These are phyloP conservation scores for Thermomucor indicae-seudaticae DNA, from an alignment of 371 early-diverging fungal species.

Conservation along the genomic window DNA sequence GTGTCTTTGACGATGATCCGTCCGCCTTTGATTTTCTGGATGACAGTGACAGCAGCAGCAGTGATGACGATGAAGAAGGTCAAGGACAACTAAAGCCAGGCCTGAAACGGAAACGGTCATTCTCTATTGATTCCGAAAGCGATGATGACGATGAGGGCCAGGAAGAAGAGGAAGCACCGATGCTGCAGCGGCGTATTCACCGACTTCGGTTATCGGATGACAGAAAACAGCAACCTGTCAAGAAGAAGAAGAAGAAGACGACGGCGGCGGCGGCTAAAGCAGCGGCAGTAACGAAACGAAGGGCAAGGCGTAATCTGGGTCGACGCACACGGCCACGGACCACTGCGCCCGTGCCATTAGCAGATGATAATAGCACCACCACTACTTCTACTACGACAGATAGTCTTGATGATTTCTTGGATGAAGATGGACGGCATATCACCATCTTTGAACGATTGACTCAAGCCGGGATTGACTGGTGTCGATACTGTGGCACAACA, in stretches of 20 bases:
- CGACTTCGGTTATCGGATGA: background rate
- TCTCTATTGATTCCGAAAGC: too few species aligned
- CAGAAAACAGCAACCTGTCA: background rate
- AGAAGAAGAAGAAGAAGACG: background rate
- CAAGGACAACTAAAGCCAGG: too few species aligned
- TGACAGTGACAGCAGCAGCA: background rate
- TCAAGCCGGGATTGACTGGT: slow-evolving; percentile 56
- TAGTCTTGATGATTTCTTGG: background rate
- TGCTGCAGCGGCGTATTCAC: slow-evolving; percentile 1
- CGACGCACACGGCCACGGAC: slow-evolving; percentile 5
- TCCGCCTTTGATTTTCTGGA: background rate
- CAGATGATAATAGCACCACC: background rate
- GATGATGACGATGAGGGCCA: too few species aligned
- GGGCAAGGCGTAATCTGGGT: slow-evolving; percentile 6
- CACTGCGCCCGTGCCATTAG: slow-evolving; percentile 1
- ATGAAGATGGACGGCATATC: slow-evolving; percentile 7
- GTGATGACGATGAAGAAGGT: background rate
- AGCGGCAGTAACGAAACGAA: slow-evolving; percentile 7
- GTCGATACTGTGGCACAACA: slow-evolving; percentile 75
- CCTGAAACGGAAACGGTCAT: too few species aligned
- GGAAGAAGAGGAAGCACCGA: background rate
- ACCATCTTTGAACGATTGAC: slow-evolving; percentile 42
- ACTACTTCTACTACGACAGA: too few species aligned
- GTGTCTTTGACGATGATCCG: background rate
- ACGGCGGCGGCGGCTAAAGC: background rate